Evolutionary conservation across 441 rosid species (phyloP).

Genomic region (Erysimum cheiri): DNA sequence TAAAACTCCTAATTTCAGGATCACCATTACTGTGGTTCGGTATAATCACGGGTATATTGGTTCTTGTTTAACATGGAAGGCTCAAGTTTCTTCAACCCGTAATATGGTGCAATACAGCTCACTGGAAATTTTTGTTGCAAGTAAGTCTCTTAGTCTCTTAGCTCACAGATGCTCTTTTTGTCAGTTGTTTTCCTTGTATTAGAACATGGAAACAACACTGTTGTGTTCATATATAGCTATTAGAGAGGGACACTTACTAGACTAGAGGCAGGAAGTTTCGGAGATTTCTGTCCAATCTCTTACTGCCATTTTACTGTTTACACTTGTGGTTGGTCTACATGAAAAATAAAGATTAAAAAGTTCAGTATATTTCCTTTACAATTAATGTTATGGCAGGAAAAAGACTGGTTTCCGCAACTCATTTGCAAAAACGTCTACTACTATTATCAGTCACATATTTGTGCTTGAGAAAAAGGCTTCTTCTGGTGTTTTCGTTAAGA

Average conservation of each 20-base stretch:
- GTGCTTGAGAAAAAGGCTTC: slow-evolving; percentile 11
- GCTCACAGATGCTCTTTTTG: background rate
- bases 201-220: background rate
- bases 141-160: slow-evolving; percentile 39
- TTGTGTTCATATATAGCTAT: slow-evolving; percentile 2
- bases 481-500: background rate
- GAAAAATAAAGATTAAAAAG: background rate
- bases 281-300: slow-evolving; percentile 9
- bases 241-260: slow-evolving; percentile 38
- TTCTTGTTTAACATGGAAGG: slow-evolving; percentile 61
- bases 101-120: slow-evolving; percentile 39
- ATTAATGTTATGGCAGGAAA: slow-evolving; percentile 11
- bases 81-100: slow-evolving; percentile 77
- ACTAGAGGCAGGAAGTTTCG: slow-evolving; percentile 35
- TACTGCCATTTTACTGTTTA: slow-evolving; percentile 3
- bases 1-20: slow-evolving; percentile 52
- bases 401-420: background rate
- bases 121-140: slow-evolving; percentile 29
- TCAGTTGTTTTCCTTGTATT: background rate
- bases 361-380: background rate
- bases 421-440: background rate
- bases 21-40: slow-evolving; percentile 70
- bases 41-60: slow-evolving; percentile 60
- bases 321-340: slow-evolving; percentile 21
- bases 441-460: background rate